phyloP scores from a whole-genome alignment of 1,284 basidiomycete genomes.

The Ustilago xerochloae region DNA sequence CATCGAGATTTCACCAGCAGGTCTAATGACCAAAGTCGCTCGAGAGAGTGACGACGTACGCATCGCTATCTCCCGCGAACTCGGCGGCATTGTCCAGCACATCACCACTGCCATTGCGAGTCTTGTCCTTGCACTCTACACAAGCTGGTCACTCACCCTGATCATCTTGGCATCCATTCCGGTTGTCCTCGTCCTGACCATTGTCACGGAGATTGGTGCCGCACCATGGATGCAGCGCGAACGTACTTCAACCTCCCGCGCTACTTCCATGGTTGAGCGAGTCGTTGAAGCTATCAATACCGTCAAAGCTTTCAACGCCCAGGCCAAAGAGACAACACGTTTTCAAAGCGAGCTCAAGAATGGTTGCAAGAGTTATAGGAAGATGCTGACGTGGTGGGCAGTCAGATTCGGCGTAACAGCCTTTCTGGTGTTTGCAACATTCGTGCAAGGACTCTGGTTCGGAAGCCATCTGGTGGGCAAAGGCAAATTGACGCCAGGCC shows the following conservation, averaged over 20 bases:
- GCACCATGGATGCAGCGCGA: slow-evolving; percentile 78
- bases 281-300: slow-evolving; percentile 84
- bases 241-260: slow-evolving; percentile 76
- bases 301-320: slow-evolving; percentile 94
- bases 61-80: slow-evolving; percentile 80
- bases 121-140: slow-evolving; percentile 82
- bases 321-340: slow-evolving; percentile 74
- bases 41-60: slow-evolving; percentile 95
- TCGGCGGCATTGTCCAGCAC: slow-evolving; percentile 83
- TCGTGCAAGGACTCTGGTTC: slow-evolving; percentile 97
- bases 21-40: slow-evolving; percentile 92
- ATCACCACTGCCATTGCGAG: slow-evolving; percentile 82
- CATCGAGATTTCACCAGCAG: slow-evolving; percentile 75
- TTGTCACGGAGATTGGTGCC: slow-evolving; percentile 74
- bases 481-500: slow-evolving; percentile 77
- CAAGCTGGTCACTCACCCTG: slow-evolving; percentile 85
- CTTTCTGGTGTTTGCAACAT: slow-evolving; percentile 82
- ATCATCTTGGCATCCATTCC: slow-evolving; percentile 93
- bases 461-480: slow-evolving; percentile 85
- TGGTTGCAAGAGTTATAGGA: slow-evolving; percentile 71
- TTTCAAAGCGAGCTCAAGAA: slow-evolving; percentile 72
- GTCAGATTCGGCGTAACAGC: slow-evolving; percentile 78
- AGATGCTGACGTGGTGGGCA: slow-evolving; percentile 80
- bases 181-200: slow-evolving; percentile 78
- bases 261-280: slow-evolving; percentile 83